Conservation (phyloP, 2,329 filamentous ascomycete species). For the Waltergamsia citrina region DNA sequence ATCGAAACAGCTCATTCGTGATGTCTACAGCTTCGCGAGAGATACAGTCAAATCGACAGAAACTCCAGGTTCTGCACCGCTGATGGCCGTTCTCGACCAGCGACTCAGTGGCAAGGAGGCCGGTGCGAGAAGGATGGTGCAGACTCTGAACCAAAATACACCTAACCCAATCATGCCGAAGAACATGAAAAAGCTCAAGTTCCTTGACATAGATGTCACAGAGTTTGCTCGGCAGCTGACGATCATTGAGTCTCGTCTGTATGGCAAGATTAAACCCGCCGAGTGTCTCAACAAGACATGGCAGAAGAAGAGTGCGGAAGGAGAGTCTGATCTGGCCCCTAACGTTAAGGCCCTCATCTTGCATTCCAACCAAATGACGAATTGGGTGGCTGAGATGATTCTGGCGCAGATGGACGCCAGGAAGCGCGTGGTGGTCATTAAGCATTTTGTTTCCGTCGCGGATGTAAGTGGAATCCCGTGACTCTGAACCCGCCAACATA, state of each 20-base stretch:
- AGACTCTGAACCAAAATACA: slow-evolving; percentile 73
- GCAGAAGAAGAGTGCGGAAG: slow-evolving; percentile 86
- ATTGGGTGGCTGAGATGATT: slow-evolving; percentile 99
- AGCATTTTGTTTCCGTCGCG: slow-evolving; percentile 93
- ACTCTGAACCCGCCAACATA: slow-evolving; percentile 4
- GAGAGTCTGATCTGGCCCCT: slow-evolving; percentile 74
- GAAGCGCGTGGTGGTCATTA: slow-evolving; percentile 93
- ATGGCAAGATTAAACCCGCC: slow-evolving; percentile 90
- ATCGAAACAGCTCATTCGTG: slow-evolving; percentile 74
- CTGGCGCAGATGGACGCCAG: slow-evolving; percentile 89
- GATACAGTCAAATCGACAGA: slow-evolving; percentile 90
- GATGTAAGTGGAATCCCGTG: slow-evolving; percentile 56
- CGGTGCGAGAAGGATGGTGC: slow-evolving; percentile 74
- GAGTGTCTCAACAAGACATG: slow-evolving; percentile 98
- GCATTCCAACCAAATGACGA: slow-evolving; percentile 97
- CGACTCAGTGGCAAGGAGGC: slow-evolving; percentile 81
- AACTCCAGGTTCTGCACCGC: slow-evolving; percentile 74
- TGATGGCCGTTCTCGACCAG: slow-evolving; percentile 84
- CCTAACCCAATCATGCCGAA: slow-evolving; percentile 89
- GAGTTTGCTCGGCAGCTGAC: slow-evolving; percentile 98
- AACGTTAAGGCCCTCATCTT: slow-evolving; percentile 96
- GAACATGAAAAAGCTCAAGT: slow-evolving; percentile 99
- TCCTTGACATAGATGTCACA: slow-evolving; percentile 88
- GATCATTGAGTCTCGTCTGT: slow-evolving; percentile 89
- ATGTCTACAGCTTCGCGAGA: slow-evolving; percentile 83